Conservation (phyloP, 176 grass and related monocot species). For the Rhynchospora tenuis region DNA sequence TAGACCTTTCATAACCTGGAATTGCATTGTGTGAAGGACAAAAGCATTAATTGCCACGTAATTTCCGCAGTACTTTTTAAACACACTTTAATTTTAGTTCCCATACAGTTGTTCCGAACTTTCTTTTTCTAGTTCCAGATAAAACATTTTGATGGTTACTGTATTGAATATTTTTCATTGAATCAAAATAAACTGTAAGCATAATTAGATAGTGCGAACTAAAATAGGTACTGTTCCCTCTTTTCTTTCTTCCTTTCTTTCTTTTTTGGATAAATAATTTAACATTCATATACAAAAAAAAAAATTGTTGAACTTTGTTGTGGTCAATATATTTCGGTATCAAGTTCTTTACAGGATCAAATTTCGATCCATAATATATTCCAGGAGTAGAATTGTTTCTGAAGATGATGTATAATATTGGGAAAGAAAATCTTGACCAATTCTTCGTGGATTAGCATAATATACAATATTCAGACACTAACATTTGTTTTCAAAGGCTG, state of each 20-base stretch:
- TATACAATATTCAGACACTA: background rate
- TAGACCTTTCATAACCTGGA: constrained; percentile 1
- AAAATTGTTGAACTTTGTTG: background rate
- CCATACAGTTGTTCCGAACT: background rate
- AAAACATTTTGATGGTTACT: background rate
- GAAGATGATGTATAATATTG: background rate
- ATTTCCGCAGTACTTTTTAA: background rate
- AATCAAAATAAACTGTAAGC: background rate
- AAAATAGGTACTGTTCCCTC: background rate
- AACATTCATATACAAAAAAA: too few species aligned
- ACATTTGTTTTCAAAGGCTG: background rate
- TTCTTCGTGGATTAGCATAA: background rate
- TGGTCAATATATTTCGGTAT: background rate
- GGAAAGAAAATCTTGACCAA: background rate
- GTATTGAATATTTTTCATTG: background rate
- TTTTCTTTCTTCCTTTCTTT: background rate
- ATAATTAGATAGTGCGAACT: background rate
- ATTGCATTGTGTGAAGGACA: background rate
- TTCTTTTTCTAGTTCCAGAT: background rate
- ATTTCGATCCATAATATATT: background rate
- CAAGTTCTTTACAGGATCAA: background rate
- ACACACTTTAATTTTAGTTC: background rate
- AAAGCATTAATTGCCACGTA: background rate
- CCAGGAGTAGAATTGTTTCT: background rate
- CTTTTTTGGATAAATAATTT: background rate